Evolutionary conservation across 1,284 basidiomycete genomes (phyloP).

Genomic region (Cystobasidium pallidum): DNA sequence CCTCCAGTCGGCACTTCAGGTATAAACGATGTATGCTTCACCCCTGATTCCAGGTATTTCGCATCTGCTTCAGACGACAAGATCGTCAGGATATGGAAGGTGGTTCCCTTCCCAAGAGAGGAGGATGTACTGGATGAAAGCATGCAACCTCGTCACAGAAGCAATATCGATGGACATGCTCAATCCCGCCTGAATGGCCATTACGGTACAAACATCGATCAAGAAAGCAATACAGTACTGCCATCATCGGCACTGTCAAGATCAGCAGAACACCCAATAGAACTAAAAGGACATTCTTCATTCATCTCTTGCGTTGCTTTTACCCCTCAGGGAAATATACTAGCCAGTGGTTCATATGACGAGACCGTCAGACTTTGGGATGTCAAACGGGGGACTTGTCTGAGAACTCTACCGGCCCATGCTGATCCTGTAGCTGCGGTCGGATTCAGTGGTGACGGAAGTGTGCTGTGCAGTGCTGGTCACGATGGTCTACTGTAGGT

Average conservation of each 20-base stretch:
- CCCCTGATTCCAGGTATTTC: slow-evolving; percentile 74
- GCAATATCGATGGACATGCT: neutral
- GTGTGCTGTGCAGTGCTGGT: slow-evolving; percentile 86
- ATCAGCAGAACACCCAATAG: slow-evolving; percentile 77
- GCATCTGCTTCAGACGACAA: slow-evolving; percentile 91
- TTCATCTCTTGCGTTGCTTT: slow-evolving; percentile 42
- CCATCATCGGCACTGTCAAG: slow-evolving; percentile 54
- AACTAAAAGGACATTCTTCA: slow-evolving; percentile 40
- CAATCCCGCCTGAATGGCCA: neutral
- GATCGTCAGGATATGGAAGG: slow-evolving; percentile 76
- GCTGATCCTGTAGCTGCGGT: slow-evolving; percentile 94
- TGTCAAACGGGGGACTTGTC: slow-evolving; percentile 80
- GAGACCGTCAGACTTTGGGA: slow-evolving; percentile 99
- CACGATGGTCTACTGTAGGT: slow-evolving; percentile 95
- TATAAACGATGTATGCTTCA: slow-evolving; percentile 86
- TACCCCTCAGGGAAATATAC: slow-evolving; percentile 35
- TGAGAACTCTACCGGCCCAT: slow-evolving; percentile 88
- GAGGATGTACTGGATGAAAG: slow-evolving; percentile 19
- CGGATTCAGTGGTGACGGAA: slow-evolving; percentile 90
- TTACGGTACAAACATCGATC: slow-evolving; percentile 19
- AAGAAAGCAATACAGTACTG: neutral
- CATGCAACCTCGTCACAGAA: neutral
- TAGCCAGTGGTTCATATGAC: slow-evolving; percentile 91
- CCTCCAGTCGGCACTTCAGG: slow-evolving; percentile 58
- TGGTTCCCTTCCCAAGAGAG: slow-evolving; percentile 58